Evolutionary conservation across 1,139 yeast genomes (phyloP), one percentile per base, ranked within the genome.

Genomic region (Candida sp.): DNA sequence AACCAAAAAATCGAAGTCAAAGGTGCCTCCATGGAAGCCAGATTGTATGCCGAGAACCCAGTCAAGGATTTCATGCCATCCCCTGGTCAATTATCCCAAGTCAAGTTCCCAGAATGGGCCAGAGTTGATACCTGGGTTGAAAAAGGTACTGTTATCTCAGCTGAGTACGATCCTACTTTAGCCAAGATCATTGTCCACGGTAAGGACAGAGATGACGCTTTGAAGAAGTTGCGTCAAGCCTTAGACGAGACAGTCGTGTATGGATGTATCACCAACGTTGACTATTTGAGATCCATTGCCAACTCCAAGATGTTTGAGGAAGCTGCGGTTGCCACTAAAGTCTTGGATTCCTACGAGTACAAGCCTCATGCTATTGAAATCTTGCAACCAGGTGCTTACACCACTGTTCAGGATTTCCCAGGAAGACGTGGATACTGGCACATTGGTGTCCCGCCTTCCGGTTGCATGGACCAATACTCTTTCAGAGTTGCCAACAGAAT

Each of bases 101-200:
- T 93, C 34, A 70, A 73, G 49, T 93, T 92, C 78, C 98, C 98
- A 8, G 72, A 75, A 37, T 87, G 91, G 88, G 97, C 97, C 7
- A 86, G 98, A 72, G 83, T 92, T 55, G 99, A 94, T 67, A 88
- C 96, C 12, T 93, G 98, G 98, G 92, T 91, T 44, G 77, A 83
- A 54, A 89, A 90, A 59, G 99, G 99, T 58, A 87, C 97, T n/a
- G 85, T 80, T 42, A 77, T 94, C 53, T 87, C 96, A 50, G 92
- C 97, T 17, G 98, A 93, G 70, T 94, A 91, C 67, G 99, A 94
- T 72, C 98, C 99, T 46, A 92, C 98, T 7, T 78, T 94, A 58
- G 98, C 98, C 46, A 94, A 94, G 71, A 92, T 94, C 62, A 93
- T 94, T 72, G 98, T 94, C 44, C 93, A 91, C 62, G 99, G 98